Conservation (phyloP, 495 filamentous ascomycete species). For the Baudoinia panamericana region DNA sequence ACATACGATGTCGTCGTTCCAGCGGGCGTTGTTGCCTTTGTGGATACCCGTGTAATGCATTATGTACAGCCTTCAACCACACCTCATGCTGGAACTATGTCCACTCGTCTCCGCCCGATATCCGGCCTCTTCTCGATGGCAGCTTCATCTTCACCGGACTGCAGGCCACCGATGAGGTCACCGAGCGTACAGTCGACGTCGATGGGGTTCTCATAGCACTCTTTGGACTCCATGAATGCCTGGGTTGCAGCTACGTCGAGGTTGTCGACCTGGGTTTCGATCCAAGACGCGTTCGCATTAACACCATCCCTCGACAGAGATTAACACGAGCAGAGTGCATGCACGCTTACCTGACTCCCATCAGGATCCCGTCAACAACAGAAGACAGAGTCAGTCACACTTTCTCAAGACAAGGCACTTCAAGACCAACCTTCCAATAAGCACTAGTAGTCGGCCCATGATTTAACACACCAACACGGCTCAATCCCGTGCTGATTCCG, state of each 20-base stretch:
- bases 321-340: no score
- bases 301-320: neutral
- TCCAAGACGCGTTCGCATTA: neutral
- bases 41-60: no score
- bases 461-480: conserved; percentile 35
- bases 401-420: no score
- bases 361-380: conserved; percentile 37
- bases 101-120: conserved; percentile 17
- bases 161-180: conserved; percentile 26
- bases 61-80: no score
- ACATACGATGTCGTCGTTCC: no score
- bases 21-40: no score
- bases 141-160: conserved; percentile 25
- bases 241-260: conserved; percentile 31
- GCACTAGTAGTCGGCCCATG: conserved; percentile 35
- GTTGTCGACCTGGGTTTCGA: conserved; percentile 38
- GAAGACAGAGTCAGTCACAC: no score
- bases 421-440: no score
- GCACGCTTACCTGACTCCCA: conserved; percentile 30
- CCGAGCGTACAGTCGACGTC: conserved; percentile 32
- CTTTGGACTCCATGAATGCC: conserved; percentile 23
- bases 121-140: conserved; percentile 26
- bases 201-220: conserved; percentile 26
- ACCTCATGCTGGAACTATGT: neutral
- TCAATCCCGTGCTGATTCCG: conserved; percentile 28